Percentiles rank a stretch among this genome's conserved stretches.
Conservation (phyloP, 2,329 filamentous ascomycete species). For the Verticillium dahliae region DNA sequence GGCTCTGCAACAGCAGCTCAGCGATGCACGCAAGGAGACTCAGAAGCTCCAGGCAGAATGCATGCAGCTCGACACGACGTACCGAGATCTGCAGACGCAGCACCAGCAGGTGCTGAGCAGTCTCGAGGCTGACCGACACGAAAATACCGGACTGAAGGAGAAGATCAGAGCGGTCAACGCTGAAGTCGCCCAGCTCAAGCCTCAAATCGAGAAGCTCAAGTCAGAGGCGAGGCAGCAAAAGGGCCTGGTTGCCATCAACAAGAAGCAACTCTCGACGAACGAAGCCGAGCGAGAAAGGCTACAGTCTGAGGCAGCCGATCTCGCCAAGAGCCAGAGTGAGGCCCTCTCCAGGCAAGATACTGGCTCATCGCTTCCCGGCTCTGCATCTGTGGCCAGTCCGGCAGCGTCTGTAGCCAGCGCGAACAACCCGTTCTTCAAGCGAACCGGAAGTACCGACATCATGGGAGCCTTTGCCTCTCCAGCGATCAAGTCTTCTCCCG, state of each 20-base stretch:
- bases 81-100: constrained; percentile 76
- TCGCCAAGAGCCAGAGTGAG: constrained; percentile 56
- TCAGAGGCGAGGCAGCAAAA: constrained; percentile 92
- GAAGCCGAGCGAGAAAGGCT: constrained; percentile 86
- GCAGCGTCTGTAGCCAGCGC: constrained; percentile 61
- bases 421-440: constrained; percentile 93
- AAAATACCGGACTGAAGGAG: constrained; percentile 81
- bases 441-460: constrained; percentile 55
- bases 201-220: constrained; percentile 87
- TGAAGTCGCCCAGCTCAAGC: constrained; percentile 78
- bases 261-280: constrained; percentile 88
- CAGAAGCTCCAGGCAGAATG: constrained; percentile 79
- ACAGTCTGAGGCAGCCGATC: constrained; percentile 68
- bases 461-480: constrained; percentile 47
- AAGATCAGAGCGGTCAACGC: constrained; percentile 77
- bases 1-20: constrained; percentile 76
- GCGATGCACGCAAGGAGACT: constrained; percentile 69
- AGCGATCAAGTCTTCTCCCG: constrained; percentile 37
- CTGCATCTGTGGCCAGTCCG: constrained; percentile 60
- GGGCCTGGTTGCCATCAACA: constrained; percentile 94
- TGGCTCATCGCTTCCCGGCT: constrained; percentile 38
- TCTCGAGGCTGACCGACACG: constrained; percentile 79
- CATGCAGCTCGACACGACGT: constrained; percentile 72
- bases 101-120: constrained; percentile 69
- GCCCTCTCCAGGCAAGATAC: constrained; percentile 48